Evolutionary conservation across 257 asterid genomes (phyloP).

Genomic region (Jacaranda copaia): DNA sequence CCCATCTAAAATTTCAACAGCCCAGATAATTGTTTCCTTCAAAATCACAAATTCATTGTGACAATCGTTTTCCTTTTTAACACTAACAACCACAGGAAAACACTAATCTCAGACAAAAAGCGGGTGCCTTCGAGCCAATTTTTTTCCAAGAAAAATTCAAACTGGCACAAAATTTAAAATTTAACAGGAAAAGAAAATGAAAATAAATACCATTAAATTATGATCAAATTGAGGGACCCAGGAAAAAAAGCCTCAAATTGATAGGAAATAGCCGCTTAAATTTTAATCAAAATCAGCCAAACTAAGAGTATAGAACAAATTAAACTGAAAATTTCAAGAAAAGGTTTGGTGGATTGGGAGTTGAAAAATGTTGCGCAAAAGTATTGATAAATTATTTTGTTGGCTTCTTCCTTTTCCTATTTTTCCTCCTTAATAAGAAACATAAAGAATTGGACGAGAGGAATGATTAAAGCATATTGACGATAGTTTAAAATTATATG

Average conservation of each 20-base stretch:
- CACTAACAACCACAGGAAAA: conserved; percentile 31
- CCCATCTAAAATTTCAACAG: conserved; percentile 56
- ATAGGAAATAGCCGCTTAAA: conserved; percentile 6
- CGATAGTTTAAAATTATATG: conserved; percentile 27
- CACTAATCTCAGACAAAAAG: conserved; percentile 20
- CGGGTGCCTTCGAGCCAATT: conserved; percentile 19
- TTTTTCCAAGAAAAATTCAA: conserved; percentile 15
- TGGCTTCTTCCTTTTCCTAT: neutral
- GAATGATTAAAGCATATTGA: conserved; percentile 43
- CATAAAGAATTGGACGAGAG: conserved; percentile 21
- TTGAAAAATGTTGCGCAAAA: neutral
- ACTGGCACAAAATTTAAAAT: conserved; percentile 25
- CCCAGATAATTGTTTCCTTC: conserved; percentile 23
- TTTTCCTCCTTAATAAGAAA: neutral
- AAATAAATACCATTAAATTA: conserved; percentile 13
- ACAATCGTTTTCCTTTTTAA: conserved; percentile 1
- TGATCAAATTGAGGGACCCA: conserved; percentile 38
- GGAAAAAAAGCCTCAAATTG: conserved; percentile 23
- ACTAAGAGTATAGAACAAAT: conserved; percentile 15
- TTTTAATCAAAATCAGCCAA: conserved; percentile 5
- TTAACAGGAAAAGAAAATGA: neutral
- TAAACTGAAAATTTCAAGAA: neutral
- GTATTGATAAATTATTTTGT: conserved; percentile 11
- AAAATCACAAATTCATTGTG: conserved; percentile 43
- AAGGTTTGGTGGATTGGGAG: conserved; percentile 21